Conservation (phyloP, 257 asterid genomes). For the Rhazya stricta region DNA sequence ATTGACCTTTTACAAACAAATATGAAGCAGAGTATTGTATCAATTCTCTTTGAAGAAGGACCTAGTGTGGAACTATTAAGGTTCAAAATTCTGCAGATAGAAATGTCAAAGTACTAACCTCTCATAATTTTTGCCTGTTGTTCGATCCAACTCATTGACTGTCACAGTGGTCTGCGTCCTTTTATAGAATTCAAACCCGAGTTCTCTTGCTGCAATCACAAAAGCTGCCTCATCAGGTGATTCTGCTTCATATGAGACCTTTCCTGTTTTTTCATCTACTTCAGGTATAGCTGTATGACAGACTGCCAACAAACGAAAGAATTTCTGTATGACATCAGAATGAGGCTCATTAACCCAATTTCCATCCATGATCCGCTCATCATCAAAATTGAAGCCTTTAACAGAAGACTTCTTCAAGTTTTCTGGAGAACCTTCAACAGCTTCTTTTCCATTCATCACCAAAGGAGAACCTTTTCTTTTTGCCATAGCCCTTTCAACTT, state of each 20-base stretch:
- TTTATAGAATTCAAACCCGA: conserved; percentile 77
- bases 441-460: conserved; percentile 32
- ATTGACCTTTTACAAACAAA: not conserved
- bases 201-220: conserved; percentile 86
- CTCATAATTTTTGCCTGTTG: conserved; percentile 52
- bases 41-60: not conserved
- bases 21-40: not conserved
- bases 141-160: conserved; percentile 54
- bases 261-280: conserved; percentile 56
- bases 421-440: conserved; percentile 18
- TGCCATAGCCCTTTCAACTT: conserved; percentile 87
- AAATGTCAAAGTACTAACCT: conserved; percentile 45
- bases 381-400: conserved; percentile 85
- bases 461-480: conserved; percentile 66
- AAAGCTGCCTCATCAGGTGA: conserved; percentile 98
- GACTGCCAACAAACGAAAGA: conserved; percentile 67
- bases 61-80: not conserved
- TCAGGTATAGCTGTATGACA: conserved; percentile 97
- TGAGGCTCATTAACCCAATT: conserved; percentile 59
- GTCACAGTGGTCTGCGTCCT: conserved; percentile 71
- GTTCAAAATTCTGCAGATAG: not conserved
- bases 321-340: conserved; percentile 57
- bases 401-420: conserved; percentile 34
- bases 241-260: conserved; percentile 80
- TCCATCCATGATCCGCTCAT: conserved; percentile 60